These are phyloP conservation scores for Rhizopogon roseolus DNA, from an alignment of 768 basidiomycete species.

Conservation along the genomic window DNA sequence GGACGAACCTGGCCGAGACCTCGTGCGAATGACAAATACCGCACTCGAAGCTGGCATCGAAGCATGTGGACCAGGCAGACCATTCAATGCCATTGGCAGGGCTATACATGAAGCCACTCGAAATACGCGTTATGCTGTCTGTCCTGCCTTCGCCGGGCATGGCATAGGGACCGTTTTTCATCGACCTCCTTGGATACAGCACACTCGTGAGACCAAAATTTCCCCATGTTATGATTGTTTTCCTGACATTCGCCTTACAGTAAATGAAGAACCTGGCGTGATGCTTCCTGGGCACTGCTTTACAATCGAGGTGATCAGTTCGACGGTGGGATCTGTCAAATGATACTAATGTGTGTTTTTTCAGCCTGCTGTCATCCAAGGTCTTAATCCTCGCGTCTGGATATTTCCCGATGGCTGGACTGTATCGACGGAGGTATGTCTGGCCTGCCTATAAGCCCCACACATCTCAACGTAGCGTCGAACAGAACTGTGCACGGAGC, in stretches of 20 bases:
- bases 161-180: conserved; percentile 86
- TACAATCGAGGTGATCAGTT: conserved; percentile 70
- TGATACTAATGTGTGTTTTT: not conserved
- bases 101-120: conserved; percentile 56
- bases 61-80: conserved; percentile 68
- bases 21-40: conserved; percentile 56
- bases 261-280: conserved; percentile 74
- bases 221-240: not conserved
- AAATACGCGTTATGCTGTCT: conserved; percentile 48
- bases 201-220: conserved; percentile 48
- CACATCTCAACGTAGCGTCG: not conserved
- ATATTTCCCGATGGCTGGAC: conserved; percentile 94
- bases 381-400: conserved; percentile 59
- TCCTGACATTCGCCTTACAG: conserved; percentile 31
- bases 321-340: not conserved
- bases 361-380: conserved; percentile 77
- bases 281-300: conserved; percentile 90
- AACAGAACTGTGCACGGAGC: conserved; percentile 71
- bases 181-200: conserved; percentile 76
- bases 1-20: conserved; percentile 67
- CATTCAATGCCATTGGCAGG: conserved; percentile 64
- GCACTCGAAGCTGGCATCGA: conserved; percentile 69
- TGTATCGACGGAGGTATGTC: conserved; percentile 73
- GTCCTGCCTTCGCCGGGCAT: conserved; percentile 75
- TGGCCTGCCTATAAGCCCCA: not conserved